Evolutionary conservation across 1,284 basidiomycete genomes (phyloP).

Genomic region (Papiliotrema laurentii): DNA sequence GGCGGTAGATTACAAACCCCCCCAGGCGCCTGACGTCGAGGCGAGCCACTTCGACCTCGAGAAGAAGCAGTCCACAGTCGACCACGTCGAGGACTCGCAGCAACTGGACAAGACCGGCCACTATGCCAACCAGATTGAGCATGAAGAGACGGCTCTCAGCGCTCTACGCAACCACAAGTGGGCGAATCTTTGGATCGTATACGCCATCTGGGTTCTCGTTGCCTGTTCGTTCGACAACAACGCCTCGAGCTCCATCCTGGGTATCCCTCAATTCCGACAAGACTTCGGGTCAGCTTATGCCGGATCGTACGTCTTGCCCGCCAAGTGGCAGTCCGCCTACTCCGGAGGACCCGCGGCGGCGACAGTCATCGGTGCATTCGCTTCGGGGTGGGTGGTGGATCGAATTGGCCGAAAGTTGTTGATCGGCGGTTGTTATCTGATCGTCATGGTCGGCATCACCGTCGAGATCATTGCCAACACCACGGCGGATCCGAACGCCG

Average conservation of each 20-base stretch:
- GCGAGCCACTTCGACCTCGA: neutral
- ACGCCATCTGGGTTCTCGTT: conserved; percentile 3
- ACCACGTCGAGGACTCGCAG: neutral
- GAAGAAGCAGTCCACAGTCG: neutral
- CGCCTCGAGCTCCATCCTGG: neutral
- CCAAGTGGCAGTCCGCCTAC: conserved; percentile 10
- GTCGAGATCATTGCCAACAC: conserved; percentile 7
- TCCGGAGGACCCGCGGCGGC: conserved; percentile 4
- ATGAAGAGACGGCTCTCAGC: conserved; percentile 1
- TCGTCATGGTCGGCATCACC: conserved; percentile 9
- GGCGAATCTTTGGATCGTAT: conserved; percentile 4
- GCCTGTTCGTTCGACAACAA: conserved; percentile 5
- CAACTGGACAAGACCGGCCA: neutral
- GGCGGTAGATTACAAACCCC: neutral
- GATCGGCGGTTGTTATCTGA: neutral
- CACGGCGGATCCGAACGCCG: conserved; percentile 6
- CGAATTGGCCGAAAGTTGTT: conserved; percentile 6
- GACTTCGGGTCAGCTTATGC: conserved; percentile 1
- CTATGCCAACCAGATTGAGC: neutral
- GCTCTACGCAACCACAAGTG: conserved; percentile 1
- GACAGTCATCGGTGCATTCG: conserved; percentile 3
- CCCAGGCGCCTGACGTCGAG: neutral
- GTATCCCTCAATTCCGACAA: conserved; percentile 5
- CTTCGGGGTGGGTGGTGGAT: conserved; percentile 2
- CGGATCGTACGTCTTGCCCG: neutral